Conservation (phyloP, 495 filamentous ascomycete species). For the Tuber magnatum region DNA sequence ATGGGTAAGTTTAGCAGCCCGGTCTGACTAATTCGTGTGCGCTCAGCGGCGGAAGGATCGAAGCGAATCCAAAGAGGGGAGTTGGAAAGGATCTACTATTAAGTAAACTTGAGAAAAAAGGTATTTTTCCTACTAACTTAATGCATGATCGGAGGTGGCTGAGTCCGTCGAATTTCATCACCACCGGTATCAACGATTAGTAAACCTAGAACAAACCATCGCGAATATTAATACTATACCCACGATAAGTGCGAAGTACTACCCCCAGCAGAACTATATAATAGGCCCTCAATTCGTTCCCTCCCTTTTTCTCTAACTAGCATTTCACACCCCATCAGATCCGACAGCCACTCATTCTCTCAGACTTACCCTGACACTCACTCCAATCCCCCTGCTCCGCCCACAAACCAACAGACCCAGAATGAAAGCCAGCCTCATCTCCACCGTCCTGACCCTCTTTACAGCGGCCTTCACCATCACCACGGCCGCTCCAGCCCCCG, state of each 20-base stretch:
- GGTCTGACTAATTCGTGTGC: not conserved
- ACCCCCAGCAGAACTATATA: not conserved
- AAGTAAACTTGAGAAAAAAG: not conserved
- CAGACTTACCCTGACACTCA: not conserved
- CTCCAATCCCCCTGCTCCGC: not conserved
- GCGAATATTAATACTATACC: not conserved
- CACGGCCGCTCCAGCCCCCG: not conserved
- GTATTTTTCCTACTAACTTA: not conserved
- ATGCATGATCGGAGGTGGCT: not conserved
- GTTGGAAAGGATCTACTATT: not conserved
- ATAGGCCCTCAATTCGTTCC: too few species aligned
- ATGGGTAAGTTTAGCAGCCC: not conserved
- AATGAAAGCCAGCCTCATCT: not conserved
- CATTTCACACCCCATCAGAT: not conserved
- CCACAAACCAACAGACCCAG: not conserved
- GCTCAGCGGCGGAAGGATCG: not conserved
- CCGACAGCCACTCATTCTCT: not conserved
- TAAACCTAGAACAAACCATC: not conserved
- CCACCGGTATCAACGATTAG: not conserved
- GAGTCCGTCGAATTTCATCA: not conserved
- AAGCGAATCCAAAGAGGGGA: not conserved
- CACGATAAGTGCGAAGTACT: not conserved
- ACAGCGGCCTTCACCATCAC: not conserved
- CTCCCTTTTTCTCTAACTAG: not conserved
- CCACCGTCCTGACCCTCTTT: not conserved